Percentiles rank a stretch among this genome's conserved stretches.
Evolutionary conservation across 345 rosid species (phyloP).

Genomic region (Psidium friedrichsthalianum): DNA sequence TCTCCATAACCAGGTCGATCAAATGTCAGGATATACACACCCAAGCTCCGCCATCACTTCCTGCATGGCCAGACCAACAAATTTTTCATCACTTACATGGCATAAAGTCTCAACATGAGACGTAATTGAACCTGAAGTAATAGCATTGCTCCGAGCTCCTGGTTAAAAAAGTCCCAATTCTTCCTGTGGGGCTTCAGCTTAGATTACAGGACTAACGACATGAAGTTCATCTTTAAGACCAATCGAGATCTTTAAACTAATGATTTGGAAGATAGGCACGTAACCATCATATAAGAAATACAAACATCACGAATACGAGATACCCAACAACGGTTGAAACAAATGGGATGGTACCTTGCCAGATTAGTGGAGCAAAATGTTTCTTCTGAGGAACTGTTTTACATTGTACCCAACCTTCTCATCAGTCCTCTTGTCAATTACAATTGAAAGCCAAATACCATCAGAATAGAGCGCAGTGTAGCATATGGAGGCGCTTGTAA

Average conservation of each 20-base stretch:
- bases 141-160: neutral
- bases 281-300: neutral
- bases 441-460: neutral
- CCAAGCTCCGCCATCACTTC: slow-evolving; percentile 35
- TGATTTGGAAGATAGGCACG: neutral
- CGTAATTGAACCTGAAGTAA: neutral
- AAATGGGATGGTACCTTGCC: neutral
- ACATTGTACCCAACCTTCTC: neutral
- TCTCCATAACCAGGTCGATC: slow-evolving; percentile 61
- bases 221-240: neutral
- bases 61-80: slow-evolving; percentile 15
- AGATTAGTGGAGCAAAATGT: neutral
- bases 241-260: neutral
- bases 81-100: neutral
- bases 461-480: neutral
- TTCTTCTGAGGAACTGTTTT: neutral
- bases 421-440: neutral
- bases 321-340: neutral
- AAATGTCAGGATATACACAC: slow-evolving; percentile 26
- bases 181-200: neutral
- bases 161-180: neutral
- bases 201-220: neutral
- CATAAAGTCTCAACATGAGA: neutral
- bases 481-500: neutral
- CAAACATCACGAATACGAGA: neutral